A percentile compares a stretch with the other conserved stretches of the same genome.
These are phyloP conservation scores for Fusarium hostae DNA, from an alignment of 2,329 filamentous ascomycete species.

Conservation along the genomic window DNA sequence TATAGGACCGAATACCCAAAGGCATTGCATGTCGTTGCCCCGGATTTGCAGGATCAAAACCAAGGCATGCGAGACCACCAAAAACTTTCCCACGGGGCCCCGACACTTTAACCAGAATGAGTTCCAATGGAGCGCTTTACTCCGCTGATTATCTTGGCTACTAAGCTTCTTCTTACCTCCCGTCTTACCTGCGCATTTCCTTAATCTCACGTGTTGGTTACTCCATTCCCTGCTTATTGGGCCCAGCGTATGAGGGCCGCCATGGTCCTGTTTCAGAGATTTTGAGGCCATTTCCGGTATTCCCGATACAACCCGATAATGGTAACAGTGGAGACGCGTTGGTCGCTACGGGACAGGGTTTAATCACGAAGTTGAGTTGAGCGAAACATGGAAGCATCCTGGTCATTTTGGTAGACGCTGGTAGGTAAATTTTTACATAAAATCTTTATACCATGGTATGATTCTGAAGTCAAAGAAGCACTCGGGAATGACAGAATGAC, in stretches of 20 bases:
- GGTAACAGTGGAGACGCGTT: neutral
- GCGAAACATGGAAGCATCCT: neutral
- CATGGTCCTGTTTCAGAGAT: neutral
- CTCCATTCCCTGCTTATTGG: neutral
- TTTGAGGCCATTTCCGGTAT: neutral
- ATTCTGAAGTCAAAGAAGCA: fast-evolving
- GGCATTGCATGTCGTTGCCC: neutral
- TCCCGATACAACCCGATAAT: neutral
- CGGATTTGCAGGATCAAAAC: neutral
- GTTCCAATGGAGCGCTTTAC: neutral
- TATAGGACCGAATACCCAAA: neutral
- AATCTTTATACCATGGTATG: fast-evolving
- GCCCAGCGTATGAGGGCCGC: fast-evolving
- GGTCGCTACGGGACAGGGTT: neutral
- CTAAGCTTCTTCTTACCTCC: neutral
- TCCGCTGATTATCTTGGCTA: neutral
- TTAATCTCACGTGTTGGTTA: neutral
- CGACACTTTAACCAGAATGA: neutral
- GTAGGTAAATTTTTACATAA: neutral
- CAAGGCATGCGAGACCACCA: neutral
- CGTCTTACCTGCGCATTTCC: neutral
- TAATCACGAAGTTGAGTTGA: neutral
- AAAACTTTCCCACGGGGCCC: neutral
- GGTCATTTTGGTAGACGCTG: neutral
- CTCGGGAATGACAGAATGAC: fast-evolving